Base-by-base conservation (phyloP, 371 early-diverging fungal genomes). In the Thermomucor indicae-seudaticae region DNA sequence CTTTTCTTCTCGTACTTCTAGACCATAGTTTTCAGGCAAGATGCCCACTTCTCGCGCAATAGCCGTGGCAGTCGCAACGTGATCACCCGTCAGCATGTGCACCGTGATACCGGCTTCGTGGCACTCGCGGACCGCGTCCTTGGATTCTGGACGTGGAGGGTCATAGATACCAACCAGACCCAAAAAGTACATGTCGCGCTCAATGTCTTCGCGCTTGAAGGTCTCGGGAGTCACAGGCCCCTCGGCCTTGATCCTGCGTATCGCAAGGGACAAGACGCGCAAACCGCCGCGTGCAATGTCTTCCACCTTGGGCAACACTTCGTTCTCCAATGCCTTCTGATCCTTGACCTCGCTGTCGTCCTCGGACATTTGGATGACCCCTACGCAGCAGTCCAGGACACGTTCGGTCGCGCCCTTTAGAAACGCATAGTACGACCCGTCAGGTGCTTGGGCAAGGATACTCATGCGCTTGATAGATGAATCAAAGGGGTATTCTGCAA, bases 41-140 rank as follows among this genome's bases (percentile, higher is more conserved):
- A 98, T 95, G 12, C 88, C 92, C 2, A 96, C 85, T 57, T 96
- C 85, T 39, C 84, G 81, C 11, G 96, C 96, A 66, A 97, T 95
- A 1, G 98, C 94, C 0, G 90, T 78, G 1, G 97, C 97, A 0
- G 96, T 97, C 19, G 86, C 84, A 3, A 89, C 82, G 57, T 96
- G 96, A 59, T 97, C 96, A 39, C 97, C 97, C 0, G 97, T 97
- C 23, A 96, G 78, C 95, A 97, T 96, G 55, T 91, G 85, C 22
- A 97, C 96, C 22, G 84, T 83, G 67, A 98, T 95, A 40, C 97
- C 97, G 5, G 97, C 96, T 24, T 67, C 62, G 48, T 93, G 85
- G 58, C 96, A 95, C 58, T 89, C 81, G 60, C 81, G 73, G 14
- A 96, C 93, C 34, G 93, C 92, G 4, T 64, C 77, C 42, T 80